Evolutionary conservation across 805 yeast species (phyloP).

Genomic region (Schwanniomyces sp.): DNA sequence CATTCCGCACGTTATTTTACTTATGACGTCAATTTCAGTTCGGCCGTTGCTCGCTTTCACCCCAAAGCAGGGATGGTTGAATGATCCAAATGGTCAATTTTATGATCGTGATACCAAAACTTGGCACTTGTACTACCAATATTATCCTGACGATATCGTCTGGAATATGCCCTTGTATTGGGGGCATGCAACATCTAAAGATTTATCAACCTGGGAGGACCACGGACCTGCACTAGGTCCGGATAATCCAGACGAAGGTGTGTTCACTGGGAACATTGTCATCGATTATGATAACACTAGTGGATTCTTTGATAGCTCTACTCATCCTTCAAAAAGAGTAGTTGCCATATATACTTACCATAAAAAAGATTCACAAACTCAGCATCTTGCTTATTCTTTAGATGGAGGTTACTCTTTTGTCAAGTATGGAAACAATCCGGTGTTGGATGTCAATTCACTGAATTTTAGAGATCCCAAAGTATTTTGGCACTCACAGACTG

Average conservation of each 20-base stretch:
- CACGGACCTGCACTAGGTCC: constrained; percentile 29
- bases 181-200: constrained; percentile 43
- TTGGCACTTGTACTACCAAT: constrained; percentile 40
- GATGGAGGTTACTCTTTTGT: constrained; percentile 36
- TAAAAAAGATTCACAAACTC: constrained; percentile 25
- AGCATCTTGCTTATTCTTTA: constrained; percentile 30
- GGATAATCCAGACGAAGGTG: constrained; percentile 23
- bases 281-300: constrained; percentile 36
- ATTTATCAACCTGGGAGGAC: constrained; percentile 32
- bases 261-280: constrained; percentile 39
- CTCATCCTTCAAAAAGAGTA: constrained; percentile 26
- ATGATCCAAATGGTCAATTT: constrained; percentile 45
- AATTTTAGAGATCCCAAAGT: constrained; percentile 37
- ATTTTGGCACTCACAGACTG: constrained; percentile 27
- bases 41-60: constrained; percentile 26
- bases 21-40: too few relatives aligned
- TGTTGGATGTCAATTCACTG: constrained; percentile 23
- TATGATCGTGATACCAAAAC: constrained; percentile 24
- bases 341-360: constrained; percentile 36
- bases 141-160: constrained; percentile 29
- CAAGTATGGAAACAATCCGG: constrained; percentile 27
- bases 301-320: constrained; percentile 25
- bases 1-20: too few relatives aligned
- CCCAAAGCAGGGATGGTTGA: constrained; percentile 39
- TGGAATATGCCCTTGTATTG: constrained; percentile 37